These are phyloP conservation scores for Cercophora sp. DNA, from an alignment of 495 filamentous ascomycete genomes.

Conservation along the genomic window DNA sequence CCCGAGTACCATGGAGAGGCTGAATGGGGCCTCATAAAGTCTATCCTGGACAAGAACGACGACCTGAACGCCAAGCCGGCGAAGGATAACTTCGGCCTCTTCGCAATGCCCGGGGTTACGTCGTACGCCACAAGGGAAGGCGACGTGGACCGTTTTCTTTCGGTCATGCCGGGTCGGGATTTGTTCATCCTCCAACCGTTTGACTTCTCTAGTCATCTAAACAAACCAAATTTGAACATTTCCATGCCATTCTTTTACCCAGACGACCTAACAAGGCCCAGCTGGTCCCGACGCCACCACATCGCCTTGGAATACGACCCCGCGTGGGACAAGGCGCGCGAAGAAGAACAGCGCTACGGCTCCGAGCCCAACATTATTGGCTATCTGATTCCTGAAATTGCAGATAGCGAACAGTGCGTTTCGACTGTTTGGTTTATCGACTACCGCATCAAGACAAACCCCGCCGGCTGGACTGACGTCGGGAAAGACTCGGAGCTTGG, in stretches of 20 bases:
- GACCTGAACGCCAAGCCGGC: neutral
- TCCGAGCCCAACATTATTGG: neutral
- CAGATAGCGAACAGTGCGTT: neutral
- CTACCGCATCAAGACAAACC: neutral
- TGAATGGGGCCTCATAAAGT: neutral
- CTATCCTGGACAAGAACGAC: neutral
- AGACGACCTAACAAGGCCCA: neutral
- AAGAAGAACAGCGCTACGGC: neutral
- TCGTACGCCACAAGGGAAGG: neutral
- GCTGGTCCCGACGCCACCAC: neutral
- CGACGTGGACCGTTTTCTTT: neutral
- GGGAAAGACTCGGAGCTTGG: neutral
- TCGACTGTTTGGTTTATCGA: neutral
- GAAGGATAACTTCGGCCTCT: neutral
- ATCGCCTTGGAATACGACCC: slow-evolving; percentile 5
- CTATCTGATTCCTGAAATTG: neutral
- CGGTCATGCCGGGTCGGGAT: slow-evolving; percentile 1
- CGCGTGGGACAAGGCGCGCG: neutral
- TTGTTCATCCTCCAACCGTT: slow-evolving; percentile 4
- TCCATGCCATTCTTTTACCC: neutral
- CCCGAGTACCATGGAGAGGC: neutral
- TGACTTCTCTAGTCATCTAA: neutral
- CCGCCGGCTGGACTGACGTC: neutral
- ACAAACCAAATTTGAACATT: neutral
- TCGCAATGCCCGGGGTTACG: neutral